Base-by-base conservation (phyloP, 2,329 filamentous ascomycete genomes). In the Madurella mycetomatis region DNA sequence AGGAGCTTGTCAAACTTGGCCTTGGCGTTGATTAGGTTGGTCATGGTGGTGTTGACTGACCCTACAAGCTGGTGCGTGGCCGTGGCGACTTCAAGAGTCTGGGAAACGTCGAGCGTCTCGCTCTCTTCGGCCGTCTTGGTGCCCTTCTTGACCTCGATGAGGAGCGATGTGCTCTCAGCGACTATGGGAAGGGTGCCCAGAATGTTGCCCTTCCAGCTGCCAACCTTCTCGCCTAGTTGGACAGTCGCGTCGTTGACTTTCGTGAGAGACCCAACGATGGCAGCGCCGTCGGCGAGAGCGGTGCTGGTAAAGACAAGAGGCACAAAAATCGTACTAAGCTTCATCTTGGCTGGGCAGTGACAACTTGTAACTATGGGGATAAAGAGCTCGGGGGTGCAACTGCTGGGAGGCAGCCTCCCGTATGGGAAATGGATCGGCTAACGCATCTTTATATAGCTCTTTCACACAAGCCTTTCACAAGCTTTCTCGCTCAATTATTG, bases 1-100 rank as follows among this genome's bases (percentile, higher is more conserved):
- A 75, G 49, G 5, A 76, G 62, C 40, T 65, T 65, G 58, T 77
- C 71, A 54, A 79, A 80, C 57, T 75, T 73, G 17, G 64, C 67
- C 64, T 76, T 76, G 30, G 68, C 62, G 11, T 54, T 61, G 54
- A 76, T 65, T 18, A 78, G 62, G n/a, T 66, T 66, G 8, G 63
- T 59, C 31, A 77, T 66, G 4, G 72, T 72, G 32, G 60, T 50
- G 58, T 74, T 69, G 56, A 77, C 72, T n/a, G 65, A 63, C 11
- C 44, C 51, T 43, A 69, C 65, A 25, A 79, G 69, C 8, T 65
- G 57, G 2, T 60, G 52, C 5, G 73, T 72, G 2, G 71, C 67
- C 16, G 59, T 49, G 52, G 72, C 74, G 5, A 78, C 69, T 41
- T 62, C 62, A 25, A 76, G 45, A 7, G 73, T 67, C 59, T 76